These are phyloP conservation scores for Hamamelis virginiana DNA, from an alignment of 164 flowering plant genomes.

Conservation along the genomic window DNA sequence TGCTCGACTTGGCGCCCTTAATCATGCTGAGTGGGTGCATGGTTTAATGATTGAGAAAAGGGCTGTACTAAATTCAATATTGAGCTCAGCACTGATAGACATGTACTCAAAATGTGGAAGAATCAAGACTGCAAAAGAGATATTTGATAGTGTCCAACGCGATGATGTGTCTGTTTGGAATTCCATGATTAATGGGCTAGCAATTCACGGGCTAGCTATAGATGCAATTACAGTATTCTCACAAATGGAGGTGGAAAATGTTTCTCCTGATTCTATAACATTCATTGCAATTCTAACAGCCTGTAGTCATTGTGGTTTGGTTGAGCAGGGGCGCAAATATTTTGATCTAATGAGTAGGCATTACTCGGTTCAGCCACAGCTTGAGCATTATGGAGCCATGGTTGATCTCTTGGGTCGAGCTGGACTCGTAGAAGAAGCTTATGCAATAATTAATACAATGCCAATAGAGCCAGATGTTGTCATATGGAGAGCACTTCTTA, in stretches of 20 bases:
- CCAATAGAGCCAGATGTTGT: slow-evolving; percentile 67
- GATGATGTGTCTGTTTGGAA: slow-evolving; percentile 68
- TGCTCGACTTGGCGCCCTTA: slow-evolving; percentile 58
- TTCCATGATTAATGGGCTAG: slow-evolving; percentile 77
- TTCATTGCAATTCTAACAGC: slow-evolving; percentile 57
- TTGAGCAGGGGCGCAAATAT: slow-evolving; percentile 49
- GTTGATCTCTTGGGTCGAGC: slow-evolving; percentile 75
- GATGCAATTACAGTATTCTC: slow-evolving; percentile 56
- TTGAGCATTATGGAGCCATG: slow-evolving; percentile 84
- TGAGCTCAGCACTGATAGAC: slow-evolving; percentile 62
- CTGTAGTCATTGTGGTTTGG: slow-evolving; percentile 69
- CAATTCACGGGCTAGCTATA: slow-evolving; percentile 68
- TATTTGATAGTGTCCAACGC: slow-evolving; percentile 36
- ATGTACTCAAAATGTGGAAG: slow-evolving; percentile 82
- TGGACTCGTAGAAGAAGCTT: slow-evolving; percentile 68
- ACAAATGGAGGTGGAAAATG: slow-evolving; percentile 43
- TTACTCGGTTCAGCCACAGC: slow-evolving; percentile 51
- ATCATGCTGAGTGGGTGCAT: slow-evolving; percentile 58
- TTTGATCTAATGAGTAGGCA: slow-evolving; percentile 47
- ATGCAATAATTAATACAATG: slow-evolving; percentile 48
- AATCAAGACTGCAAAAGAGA: slow-evolving; percentile 44
- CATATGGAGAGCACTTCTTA: slow-evolving; percentile 71
- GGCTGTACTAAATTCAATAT: slow-evolving; percentile 46
- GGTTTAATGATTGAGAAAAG: slow-evolving; percentile 37
- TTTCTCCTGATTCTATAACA: slow-evolving; percentile 52